Base-by-base conservation (phyloP, 2,329 filamentous ascomycete species). In the Penicillium olsonii region DNA sequence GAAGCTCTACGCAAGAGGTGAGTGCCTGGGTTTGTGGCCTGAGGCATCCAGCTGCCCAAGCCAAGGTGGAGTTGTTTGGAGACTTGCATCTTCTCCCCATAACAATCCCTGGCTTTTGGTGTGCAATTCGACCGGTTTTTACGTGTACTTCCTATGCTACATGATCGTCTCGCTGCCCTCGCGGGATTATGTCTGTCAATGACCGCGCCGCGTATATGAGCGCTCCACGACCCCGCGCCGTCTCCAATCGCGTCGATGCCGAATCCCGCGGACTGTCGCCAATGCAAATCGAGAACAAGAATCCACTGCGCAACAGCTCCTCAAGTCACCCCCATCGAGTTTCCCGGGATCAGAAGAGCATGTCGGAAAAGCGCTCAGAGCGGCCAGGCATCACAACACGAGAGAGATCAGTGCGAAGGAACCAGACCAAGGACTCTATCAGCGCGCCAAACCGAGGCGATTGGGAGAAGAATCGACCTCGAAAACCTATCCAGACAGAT, bases 391-490 rank as follows among this genome's bases (percentile, higher is more conserved):
- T 85, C 52, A 83, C 83, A 38, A 84, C 83, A 18, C 75, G 82
- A 49, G 87, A 90, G 63, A 83, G 82, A 46, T 66, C 85, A 29
- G 75, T 79, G 49, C 78, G 83, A 7, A 79, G 77, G 63, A 88
- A 85, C 60, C 80, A 85, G 12, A 72, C 74, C 37, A 75, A 76
- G 57, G 73, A 74, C 44, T 60, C 64, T 4, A 50, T 60, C 45
- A 63, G 52, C 50, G 62, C 63, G 42, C 61, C 63, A 8, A 70
- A 67, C 44, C 59, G 63, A 51, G 60, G 64, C 35, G 68, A 74
- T 31, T 62, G 62, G 56, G 67, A 72, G 37, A 69, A 65, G 43
- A 50, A 60, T 33, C 64, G 63, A 14, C 49, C 62, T 2, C 71
- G 67, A 46, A 65, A 64, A 43, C 40, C 57, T 10, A 53, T 47